Evolutionary conservation across 805 yeast species (phyloP), one percentile per base, ranked within the genome.

Genomic region (Myxozyma neglecta): DNA sequence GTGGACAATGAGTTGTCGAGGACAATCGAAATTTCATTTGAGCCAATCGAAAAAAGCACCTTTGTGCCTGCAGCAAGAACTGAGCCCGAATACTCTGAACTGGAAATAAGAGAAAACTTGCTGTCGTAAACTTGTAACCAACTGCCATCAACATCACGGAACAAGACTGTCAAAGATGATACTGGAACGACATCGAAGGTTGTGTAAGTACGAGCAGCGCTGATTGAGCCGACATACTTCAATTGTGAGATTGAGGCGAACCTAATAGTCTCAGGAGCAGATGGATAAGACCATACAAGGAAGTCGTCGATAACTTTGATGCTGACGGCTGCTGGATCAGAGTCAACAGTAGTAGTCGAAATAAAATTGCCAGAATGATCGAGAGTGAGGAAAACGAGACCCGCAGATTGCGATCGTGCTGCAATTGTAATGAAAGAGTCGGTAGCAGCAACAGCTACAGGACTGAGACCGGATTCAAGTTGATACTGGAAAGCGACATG

Each of bases 241-340:
- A 20, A 24, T 16, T 24, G 37, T 9, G 39, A 13, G 34, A 36
- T 18, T 42, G 36, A 48, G 18, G 59, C 66, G 18, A 53, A 1
- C 52, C 55, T 63, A 45, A 63, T 29, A 7, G 50, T 39, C 34
- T 32, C 40, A 6, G 53, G 39, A 7, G 49, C 24, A 13, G 54
- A 54, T 3, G 61, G 66, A 9, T 42, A 37, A 9, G 60, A 32
- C 66, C 66, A 62, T 16, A 53, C 14, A 2, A 62, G 34, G 6
- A 54, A 14, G 5, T 37, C 46, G 35, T n/a, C 44, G 14, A 46
- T 46, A 35, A 55, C 61, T 1, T 34, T 6, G 47, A 56, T 43
- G 18, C 47, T 34, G 9, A 63, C 40, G 18, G 53, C 66, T 20
- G 64, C 56, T 8, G 66, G 48, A 36, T 47, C 44, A 13, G 58